A percentile compares a stretch with the other conserved stretches of the same genome.
Evolutionary conservation across 345 rosid species (phyloP).

Genomic region (Jatropha curcas): DNA sequence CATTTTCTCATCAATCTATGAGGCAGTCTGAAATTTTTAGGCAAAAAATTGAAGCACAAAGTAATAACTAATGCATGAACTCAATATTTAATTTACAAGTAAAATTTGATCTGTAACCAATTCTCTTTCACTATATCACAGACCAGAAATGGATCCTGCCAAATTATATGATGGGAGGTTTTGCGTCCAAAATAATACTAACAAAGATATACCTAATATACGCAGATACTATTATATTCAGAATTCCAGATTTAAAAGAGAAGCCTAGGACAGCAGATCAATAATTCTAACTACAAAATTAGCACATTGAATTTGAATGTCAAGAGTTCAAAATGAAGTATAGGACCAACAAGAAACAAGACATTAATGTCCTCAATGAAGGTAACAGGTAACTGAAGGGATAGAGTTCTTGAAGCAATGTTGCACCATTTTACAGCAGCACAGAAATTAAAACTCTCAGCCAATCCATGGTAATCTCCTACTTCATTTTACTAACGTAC

Average conservation of each 20-base stretch:
- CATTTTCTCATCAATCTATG: constrained; percentile 4
- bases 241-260: not conserved
- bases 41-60: not conserved
- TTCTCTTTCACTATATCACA: not conserved
- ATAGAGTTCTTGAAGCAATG: not conserved
- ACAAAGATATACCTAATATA: not conserved
- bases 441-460: not conserved
- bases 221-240: not conserved
- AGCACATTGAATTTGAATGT: too few species aligned
- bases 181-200: too few species aligned
- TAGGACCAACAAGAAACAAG: not conserved
- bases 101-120: not conserved
- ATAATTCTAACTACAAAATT: too few species aligned
- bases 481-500: not conserved
- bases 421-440: not conserved
- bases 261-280: not conserved
- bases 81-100: not conserved
- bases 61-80: not conserved
- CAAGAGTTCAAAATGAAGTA: not conserved
- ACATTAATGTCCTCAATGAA: not conserved
- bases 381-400: not conserved
- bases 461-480: not conserved
- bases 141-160: not conserved
- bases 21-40: not conserved
- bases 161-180: not conserved